Evolutionary conservation across 257 asterid genomes (phyloP), one percentile per base, ranked within the genome.

Genomic region (Solanum clarkiae): DNA sequence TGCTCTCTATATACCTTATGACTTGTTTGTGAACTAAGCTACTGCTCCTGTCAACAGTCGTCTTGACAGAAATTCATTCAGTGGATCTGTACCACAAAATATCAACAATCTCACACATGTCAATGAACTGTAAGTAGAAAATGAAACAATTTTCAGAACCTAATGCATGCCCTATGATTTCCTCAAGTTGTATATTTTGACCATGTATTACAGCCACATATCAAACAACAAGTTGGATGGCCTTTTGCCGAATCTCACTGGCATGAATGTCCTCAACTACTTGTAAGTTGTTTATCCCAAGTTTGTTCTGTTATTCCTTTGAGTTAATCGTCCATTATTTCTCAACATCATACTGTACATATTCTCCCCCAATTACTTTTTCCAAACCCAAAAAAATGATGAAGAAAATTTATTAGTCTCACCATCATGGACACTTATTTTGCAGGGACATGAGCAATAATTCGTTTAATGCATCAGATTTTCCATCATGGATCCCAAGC

Each of bases 401-500:
- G 14, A 59, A 60, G 22, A 7, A 47, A 36, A 40, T 57, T 20
- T 83, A 55, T 51, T 45, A 83, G 51, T 66, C 44, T 49, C 55
- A 84, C 22, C 40, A 36, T 65, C 20, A 66, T 5, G 69, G 55
- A 5, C 6, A 68, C 81, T 54, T 68, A 3, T 8, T 69, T 75
- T 92, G 86, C 97, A 95, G 98, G 95, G 98, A 95, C 86, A 72
- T 93, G 88, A 95, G 99, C 97, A 94, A 94, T 83, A 94, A 94
- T 81, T 82, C 97, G 6, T 95, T 95, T 77, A 87, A 86, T 81
- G 87, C 87, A 24, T 87, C 95, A 11, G 90, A 88, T 80, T 56
- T 90, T 86, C 97, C 97, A 1, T 71, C 89, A 10, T 95, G 97
- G 97, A 84, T 93, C 84, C 88, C 92, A 36, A 90, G 92, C 44